Conservation (phyloP, 441 rosid species). For the Aleurites moluccanus region DNA sequence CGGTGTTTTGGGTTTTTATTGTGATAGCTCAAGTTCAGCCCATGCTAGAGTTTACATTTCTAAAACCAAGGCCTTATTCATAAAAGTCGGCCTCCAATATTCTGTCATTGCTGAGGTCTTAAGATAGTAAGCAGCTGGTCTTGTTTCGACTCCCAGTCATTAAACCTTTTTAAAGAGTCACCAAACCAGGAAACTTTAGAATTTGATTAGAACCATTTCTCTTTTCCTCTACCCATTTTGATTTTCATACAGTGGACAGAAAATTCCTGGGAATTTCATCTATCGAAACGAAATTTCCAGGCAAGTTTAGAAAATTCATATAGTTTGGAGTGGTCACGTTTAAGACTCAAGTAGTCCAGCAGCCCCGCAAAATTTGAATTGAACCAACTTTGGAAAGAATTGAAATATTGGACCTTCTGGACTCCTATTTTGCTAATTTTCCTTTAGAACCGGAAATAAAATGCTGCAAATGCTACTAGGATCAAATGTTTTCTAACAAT, state of each 20-base stretch:
- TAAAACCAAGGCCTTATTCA: too few relatives aligned
- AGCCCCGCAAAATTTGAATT: slow-evolving; percentile 3
- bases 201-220: not conserved
- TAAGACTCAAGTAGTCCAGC: not conserved
- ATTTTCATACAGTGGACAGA: not conserved
- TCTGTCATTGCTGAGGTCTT: too few relatives aligned
- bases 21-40: too few relatives aligned
- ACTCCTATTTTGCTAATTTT: not conserved
- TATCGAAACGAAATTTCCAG: not conserved
- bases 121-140: too few relatives aligned
- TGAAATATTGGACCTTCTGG: not conserved
- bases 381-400: not conserved
- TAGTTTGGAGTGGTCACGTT: not conserved
- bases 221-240: not conserved
- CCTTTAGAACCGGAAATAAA: too few relatives aligned
- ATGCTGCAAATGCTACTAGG: too few relatives aligned
- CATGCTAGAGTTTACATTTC: too few relatives aligned
- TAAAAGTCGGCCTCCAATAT: too few relatives aligned
- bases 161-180: too few relatives aligned
- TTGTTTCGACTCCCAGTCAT: too few relatives aligned
- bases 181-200: not conserved
- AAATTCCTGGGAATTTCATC: not conserved
- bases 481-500: too few relatives aligned
- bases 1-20: too few relatives aligned
- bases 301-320: not conserved